Evolutionary conservation across 2,329 filamentous ascomycete genomes (phyloP).

Genomic region (Microsporum audouinii): DNA sequence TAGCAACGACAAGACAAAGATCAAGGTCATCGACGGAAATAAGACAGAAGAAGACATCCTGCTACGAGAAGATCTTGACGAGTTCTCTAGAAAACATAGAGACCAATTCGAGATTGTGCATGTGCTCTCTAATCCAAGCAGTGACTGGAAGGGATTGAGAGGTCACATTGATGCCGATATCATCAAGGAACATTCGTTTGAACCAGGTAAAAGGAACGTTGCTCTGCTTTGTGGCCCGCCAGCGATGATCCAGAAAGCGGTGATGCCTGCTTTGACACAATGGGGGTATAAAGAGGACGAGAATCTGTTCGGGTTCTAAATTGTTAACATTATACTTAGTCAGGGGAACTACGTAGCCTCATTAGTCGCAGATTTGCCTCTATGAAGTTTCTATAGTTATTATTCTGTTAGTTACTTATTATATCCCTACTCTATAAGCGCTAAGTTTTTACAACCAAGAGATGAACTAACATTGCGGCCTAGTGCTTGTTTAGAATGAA

Average conservation of each 20-base stretch:
- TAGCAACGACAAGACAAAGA: conserved; percentile 26
- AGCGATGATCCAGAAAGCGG: conserved; percentile 42
- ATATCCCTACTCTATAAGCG: too few relatives aligned
- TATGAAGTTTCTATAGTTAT: too few relatives aligned
- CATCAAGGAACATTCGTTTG: conserved; percentile 33
- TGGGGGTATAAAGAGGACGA: conserved; percentile 38
- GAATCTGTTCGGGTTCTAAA: conserved; percentile 36
- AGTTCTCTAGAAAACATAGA: conserved; percentile 27
- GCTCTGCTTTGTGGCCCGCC: conserved; percentile 42
- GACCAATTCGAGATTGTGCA: conserved; percentile 37
- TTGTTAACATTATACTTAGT: too few relatives aligned
- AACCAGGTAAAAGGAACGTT: conserved; percentile 31
- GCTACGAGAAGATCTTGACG: conserved; percentile 33
- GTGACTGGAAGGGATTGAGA: conserved; percentile 37
- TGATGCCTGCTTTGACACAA: conserved; percentile 37
- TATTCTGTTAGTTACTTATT: too few relatives aligned
- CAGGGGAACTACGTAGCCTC: too few relatives aligned
- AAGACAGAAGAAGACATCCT: conserved; percentile 40
- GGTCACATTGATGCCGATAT: conserved; percentile 36
- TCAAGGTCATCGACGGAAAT: conserved; percentile 40
- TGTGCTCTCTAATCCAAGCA: conserved; percentile 36
- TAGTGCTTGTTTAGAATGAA: too few relatives aligned
- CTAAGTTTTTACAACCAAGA: too few relatives aligned
- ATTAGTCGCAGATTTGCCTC: too few relatives aligned
- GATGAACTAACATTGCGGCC: too few relatives aligned